Evolutionary conservation across 2,329 filamentous ascomycete species (phyloP), one percentile per base, ranked within the genome.

Genomic region (Macrophomina pseudophaseolina): DNA sequence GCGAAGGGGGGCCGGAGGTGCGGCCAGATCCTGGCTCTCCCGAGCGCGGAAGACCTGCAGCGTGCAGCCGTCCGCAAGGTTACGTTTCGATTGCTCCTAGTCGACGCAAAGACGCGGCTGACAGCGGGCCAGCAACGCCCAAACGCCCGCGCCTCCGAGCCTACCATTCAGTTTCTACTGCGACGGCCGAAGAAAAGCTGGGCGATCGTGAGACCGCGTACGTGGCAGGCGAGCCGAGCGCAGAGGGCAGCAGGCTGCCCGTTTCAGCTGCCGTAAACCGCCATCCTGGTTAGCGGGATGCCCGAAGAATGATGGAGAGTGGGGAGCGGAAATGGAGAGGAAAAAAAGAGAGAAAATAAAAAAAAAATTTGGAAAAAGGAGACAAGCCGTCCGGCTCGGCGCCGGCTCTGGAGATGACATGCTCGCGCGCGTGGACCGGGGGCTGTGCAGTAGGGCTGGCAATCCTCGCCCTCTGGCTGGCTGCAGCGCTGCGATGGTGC

Each of bases 21-120:
- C 63, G 63, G 63, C 63, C 63, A 65, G 63, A 65, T 65, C 63
- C 63, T 56, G 63, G 63, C 63, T n/a, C 51, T 65, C 63, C 63
- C 63, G 63, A 53, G 63, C 51, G 63, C 63, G 63, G 63, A 65
- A 65, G 63, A 65, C 63, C 63, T 65, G 63, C 63, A 65, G 51
- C 52, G 63, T 65, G 63, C 63, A 65, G 63, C 52, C 42, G 63
- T 38, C 63, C 40, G 49, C 12, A 56, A 49, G 63, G 63, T 65
- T 65, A 49, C 63, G 51, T 65, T 48, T 65, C 51, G 63, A 48
- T 56, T 65, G 63, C 63, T 35, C 35, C 63, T 48, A 35, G 40
- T 28, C 62, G 56, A 46, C 51, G 49, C 38, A 64, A n/a, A 46
- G 62, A 49, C 48, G 62, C 62, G 62, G 49, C 49, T 62, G 58